Base-by-base conservation (phyloP, 371 early-diverging fungal genomes). In the Mortierella sp. region DNA sequence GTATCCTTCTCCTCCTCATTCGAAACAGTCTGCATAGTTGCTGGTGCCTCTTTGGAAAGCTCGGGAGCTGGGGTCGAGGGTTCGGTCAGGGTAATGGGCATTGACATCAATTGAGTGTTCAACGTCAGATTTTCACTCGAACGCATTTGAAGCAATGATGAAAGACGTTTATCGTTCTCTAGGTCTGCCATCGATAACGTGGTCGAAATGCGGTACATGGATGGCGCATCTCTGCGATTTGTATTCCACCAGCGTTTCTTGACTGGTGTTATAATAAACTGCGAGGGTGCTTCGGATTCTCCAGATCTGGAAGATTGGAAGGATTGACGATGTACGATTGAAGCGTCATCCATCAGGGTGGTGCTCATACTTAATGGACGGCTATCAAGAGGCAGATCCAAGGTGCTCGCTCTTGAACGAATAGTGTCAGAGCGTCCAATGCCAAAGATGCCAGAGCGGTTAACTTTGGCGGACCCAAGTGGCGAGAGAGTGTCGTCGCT, bases 231-330 rank as follows among this genome's bases (percentile, higher is more conserved):
- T 58, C 65, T 71, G 50, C 73, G 76, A 61, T 75, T 73, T 11
- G 73, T 24, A n/a, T 33, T 65, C 82, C 82, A 81, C 82, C 82
- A 81, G 7, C 73, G 76, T 55, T 76, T 75, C 63, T 67, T 79
- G 67, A 55, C 33, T 9, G 48, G 70, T 4, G 62, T 40, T 9
- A 63, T 38, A 21, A 58, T 38, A 36, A 61, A 36, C 28, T 70
- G 75, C 9, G 67, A 48, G 16, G 68, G 62, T 4, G 58, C 41
- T 65, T 80, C 80, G 19, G 80, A 80, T 22, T 45, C 82, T 1
- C 82, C 82, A 1, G 82, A 81, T 13, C 65, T 66, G 2, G 76
- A 72, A 5, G 82, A 81, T 47, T 81, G 82, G 73, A 81, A 81
- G 11, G 82, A 81, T 3, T 36, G 67, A 15, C 82, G 76, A 5